phyloP scores from a whole-genome alignment of 768 basidiomycete genomes.

The Termitomyces titanicus region DNA sequence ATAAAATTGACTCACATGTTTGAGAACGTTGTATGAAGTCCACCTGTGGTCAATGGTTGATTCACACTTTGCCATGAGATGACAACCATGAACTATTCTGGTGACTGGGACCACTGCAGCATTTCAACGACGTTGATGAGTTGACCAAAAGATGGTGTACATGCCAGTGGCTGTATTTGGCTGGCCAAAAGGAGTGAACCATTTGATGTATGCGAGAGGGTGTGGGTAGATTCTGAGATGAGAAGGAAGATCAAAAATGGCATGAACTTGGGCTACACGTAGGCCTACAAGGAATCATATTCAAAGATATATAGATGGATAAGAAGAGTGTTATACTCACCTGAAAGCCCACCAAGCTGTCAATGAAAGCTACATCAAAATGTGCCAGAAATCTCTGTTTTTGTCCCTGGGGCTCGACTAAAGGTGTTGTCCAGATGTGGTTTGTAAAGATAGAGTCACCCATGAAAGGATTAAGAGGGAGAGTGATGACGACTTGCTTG shows the following conservation, averaged over 20 bases:
- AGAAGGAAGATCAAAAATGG: constrained; percentile 2
- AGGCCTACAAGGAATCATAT: constrained; percentile 6
- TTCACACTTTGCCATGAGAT: constrained; percentile 16
- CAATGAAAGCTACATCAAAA: constrained; percentile 4
- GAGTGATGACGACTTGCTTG: neutral
- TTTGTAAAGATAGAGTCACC: neutral
- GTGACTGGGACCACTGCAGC: constrained; percentile 14
- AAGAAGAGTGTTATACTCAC: neutral
- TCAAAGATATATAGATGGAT: neutral
- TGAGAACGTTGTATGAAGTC: constrained; percentile 10
- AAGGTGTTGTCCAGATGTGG: constrained; percentile 2
- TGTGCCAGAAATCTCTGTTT: neutral
- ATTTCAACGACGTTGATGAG: constrained; percentile 12
- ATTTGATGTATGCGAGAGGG: constrained; percentile 4
- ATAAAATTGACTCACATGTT: too few species aligned
- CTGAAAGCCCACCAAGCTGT: neutral
- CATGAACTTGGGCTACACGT: constrained; percentile 1
- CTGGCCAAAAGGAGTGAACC: neutral
- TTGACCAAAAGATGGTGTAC: constrained; percentile 18
- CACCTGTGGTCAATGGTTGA: constrained; percentile 7
- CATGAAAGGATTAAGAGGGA: neutral
- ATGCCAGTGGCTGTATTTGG: constrained; percentile 9
- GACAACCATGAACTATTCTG: constrained; percentile 12
- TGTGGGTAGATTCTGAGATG: constrained; percentile 3
- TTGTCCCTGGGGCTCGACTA: neutral